These are phyloP conservation scores for Quercus mongolica DNA, from an alignment of 306 rosid genomes.

Conservation along the genomic window DNA sequence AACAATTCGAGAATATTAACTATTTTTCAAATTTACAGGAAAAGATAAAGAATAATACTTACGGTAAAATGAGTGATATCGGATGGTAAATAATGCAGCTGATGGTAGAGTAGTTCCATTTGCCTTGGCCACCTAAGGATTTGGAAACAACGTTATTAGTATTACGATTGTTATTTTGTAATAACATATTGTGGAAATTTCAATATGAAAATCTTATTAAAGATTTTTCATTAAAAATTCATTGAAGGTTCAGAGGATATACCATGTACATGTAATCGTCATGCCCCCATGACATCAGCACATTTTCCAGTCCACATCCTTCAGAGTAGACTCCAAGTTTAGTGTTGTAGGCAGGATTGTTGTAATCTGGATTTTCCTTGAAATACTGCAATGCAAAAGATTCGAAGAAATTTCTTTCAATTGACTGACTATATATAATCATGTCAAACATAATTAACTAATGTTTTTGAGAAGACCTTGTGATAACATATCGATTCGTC, in stretches of 20 bases:
- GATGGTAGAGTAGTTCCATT: conserved; percentile 42
- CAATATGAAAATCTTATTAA: background rate
- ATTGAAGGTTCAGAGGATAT: background rate
- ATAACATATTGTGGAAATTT: no score
- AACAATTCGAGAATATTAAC: no score
- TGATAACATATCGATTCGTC: conserved; percentile 32
- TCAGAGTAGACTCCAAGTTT: conserved; percentile 38
- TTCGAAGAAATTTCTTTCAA: background rate
- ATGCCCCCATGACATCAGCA: conserved; percentile 54
- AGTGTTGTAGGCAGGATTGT: conserved; percentile 20
- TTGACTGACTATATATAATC: background rate
- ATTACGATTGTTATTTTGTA: background rate
- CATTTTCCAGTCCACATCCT: conserved; percentile 40
- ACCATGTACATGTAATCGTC: conserved; percentile 52
- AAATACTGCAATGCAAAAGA: conserved; percentile 27
- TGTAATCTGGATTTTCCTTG: conserved; percentile 34
- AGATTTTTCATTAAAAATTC: background rate
- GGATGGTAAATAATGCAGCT: conserved; percentile 31
- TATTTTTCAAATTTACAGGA: background rate
- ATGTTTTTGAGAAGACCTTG: conserved; percentile 21
- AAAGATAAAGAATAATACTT: background rate
- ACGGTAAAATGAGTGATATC: conserved; percentile 51
- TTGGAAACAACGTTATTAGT: background rate
- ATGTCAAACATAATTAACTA: background rate
- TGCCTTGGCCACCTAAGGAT: conserved; percentile 34